Percentiles rank a stretch among this genome's conserved stretches.
Evolutionary conservation across 2,329 filamentous ascomycete species (phyloP).

Genomic region (Fusarium caatingaense): DNA sequence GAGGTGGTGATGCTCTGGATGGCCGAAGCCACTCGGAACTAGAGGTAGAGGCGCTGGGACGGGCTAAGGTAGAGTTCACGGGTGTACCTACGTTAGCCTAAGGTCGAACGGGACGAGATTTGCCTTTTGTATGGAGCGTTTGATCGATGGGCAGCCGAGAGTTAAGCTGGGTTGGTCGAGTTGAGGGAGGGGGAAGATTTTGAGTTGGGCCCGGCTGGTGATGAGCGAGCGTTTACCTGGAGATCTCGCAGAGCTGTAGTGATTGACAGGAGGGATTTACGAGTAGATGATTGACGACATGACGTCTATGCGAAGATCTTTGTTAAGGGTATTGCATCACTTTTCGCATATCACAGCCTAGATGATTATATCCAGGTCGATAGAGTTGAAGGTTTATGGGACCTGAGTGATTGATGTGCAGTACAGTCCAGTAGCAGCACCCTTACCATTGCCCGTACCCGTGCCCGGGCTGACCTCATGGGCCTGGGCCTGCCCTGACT

Average conservation of each 20-base stretch:
- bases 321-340: slow-evolving; percentile 7
- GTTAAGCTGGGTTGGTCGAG: background rate
- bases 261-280: background rate
- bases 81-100: slow-evolving; percentile 41
- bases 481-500: background rate
- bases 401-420: background rate
- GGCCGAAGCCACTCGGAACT: slow-evolving; percentile 34
- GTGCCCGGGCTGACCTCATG: background rate
- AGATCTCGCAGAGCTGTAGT: background rate
- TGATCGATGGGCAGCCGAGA: background rate
- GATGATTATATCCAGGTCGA: slow-evolving; percentile 4
- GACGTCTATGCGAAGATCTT: slow-evolving; percentile 22
- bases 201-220: slow-evolving; percentile 27
- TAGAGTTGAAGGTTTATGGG: background rate
- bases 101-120: slow-evolving; percentile 22
- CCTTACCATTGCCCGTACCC: background rate
- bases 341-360: slow-evolving; percentile 11
- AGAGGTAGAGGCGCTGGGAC: slow-evolving; percentile 25
- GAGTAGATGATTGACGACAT: slow-evolving; percentile 14
- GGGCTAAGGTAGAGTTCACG: slow-evolving; percentile 37
- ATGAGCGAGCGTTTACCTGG: slow-evolving; percentile 23
- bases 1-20: slow-evolving; percentile 32
- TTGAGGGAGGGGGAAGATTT: slow-evolving; percentile 10
- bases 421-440: background rate
- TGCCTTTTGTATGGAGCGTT: background rate